Evolutionary conservation across 23 red algal species (phyloP), one percentile per base, ranked within the genome.

Genomic region (Gracilaria gracilis): DNA sequence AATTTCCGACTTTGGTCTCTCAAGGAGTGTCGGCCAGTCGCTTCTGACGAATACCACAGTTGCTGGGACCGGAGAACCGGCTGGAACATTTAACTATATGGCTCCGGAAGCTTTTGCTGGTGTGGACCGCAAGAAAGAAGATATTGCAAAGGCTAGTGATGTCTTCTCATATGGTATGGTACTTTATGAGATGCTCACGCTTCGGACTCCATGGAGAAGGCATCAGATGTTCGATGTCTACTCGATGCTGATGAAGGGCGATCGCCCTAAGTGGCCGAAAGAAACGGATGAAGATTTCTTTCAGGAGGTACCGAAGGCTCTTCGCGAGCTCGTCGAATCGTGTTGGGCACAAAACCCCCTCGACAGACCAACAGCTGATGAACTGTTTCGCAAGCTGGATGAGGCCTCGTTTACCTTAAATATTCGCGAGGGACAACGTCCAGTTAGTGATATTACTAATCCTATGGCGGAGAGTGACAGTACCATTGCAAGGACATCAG

Each of bases 151-250:
- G 67, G 80, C 79, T 0, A 85, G 78, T 33, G 96, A 98, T 57
- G 72, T 92, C 25, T 98, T 88, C 59, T 82, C 92, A 9, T 95
- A 95, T 79, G 96, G 92, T 40, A 95, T 98, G 87, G 86, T 98
- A 0, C 31, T 98, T 7, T 95, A 95, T 75, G 96, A 98, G 73
- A 95, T 98, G 96, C 79, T 98, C 34, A 92, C 89, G 12, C 49
- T 83, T 35, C 59, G 78, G 9, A 84, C 58, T 9, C 89, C 79
- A 5, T 92, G 79, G 79, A 92, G 66, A 76, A 50, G 71, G 49
- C 67, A 54, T 44, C 37, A 44, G 12, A 46, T 90, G 75, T 77
- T 66, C 24, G 76, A 81, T 21, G 87, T 90, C 47, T 57, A 36
- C 47, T 0, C 53, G 1, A 48, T 42, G 27, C 34, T 81, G 42